Percentiles rank a stretch among this genome's conserved stretches.
phyloP scores from a whole-genome alignment of 345 rosid genomes.

The Sisymbrium irio region DNA sequence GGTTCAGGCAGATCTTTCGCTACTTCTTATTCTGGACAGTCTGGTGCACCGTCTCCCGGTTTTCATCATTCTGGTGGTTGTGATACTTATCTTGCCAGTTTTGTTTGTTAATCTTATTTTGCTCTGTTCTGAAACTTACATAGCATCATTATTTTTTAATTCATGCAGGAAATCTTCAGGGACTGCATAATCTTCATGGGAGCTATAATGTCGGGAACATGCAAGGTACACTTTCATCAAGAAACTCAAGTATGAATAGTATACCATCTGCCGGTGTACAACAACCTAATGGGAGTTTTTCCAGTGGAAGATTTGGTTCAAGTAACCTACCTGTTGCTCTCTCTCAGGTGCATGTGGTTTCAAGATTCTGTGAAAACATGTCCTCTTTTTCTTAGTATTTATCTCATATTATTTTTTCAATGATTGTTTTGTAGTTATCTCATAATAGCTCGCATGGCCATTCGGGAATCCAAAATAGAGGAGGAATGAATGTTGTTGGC shows the following conservation, averaged over 20 bases:
- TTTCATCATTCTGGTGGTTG: constrained; percentile 71
- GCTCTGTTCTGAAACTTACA: constrained; percentile 6
- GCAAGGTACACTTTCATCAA: constrained; percentile 83
- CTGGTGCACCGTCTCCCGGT: constrained; percentile 86
- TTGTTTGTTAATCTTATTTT: neutral
- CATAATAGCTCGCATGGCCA: constrained; percentile 88
- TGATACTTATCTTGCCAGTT: constrained; percentile 16
- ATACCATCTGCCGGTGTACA: constrained; percentile 83
- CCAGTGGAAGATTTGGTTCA: constrained; percentile 83
- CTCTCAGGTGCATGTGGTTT: constrained; percentile 65
- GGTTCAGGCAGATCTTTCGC: constrained; percentile 70
- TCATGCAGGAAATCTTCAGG: constrained; percentile 74
- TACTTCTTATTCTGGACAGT: constrained; percentile 87
- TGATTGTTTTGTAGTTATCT: constrained; percentile 64
- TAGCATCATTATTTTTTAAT: constrained; percentile 1
- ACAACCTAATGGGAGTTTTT: constrained; percentile 84
- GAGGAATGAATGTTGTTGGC: constrained; percentile 85
- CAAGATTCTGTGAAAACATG: neutral
- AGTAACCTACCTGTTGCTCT: constrained; percentile 87
- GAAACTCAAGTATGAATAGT: constrained; percentile 76
- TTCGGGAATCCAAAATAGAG: constrained; percentile 88
- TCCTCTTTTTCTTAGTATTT: neutral
- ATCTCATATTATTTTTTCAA: constrained; percentile 5
- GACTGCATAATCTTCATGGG: constrained; percentile 86
- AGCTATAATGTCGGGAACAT: constrained; percentile 87